Evolutionary conservation across 1,284 basidiomycete genomes (phyloP).

Genomic region (Malassezia nana): DNA sequence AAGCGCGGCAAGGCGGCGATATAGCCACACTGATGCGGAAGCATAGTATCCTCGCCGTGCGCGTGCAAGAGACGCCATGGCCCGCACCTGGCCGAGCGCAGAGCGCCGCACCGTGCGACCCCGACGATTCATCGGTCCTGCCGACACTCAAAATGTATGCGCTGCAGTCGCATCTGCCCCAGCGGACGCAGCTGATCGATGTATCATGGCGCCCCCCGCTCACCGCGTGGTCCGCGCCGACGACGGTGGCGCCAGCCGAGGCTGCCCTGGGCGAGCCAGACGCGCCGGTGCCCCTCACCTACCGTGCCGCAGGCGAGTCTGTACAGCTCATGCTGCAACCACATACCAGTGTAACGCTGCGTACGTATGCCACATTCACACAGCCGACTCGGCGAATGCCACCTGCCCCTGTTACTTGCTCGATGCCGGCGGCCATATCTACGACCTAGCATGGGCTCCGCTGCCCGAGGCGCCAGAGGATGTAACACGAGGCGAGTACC

Average conservation of each 20-base stretch:
- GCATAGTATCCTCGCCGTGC: conserved; percentile 21
- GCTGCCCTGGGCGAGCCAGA: not conserved
- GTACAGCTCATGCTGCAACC: not conserved
- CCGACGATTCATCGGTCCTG: not conserved
- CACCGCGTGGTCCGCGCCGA: not conserved
- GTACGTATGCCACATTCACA: not conserved
- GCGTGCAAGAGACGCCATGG: conserved; percentile 18
- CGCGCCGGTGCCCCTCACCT: not conserved
- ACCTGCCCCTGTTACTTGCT: not conserved
- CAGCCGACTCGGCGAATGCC: not conserved
- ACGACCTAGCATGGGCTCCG: conserved; percentile 15
- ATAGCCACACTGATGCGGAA: conserved; percentile 26
- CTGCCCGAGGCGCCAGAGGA: not conserved
- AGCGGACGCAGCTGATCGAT: conserved; percentile 1
- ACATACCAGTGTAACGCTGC: not conserved
- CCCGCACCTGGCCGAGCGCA: not conserved
- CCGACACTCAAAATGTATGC: not conserved
- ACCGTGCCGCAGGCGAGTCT: not conserved
- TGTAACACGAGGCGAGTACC: conserved; percentile 2
- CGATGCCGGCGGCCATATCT: conserved; percentile 11
- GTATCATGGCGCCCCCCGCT: conserved; percentile 1
- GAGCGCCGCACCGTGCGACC: not conserved
- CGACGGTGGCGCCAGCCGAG: not conserved
- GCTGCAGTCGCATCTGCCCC: not conserved
- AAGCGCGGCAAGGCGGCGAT: conserved; percentile 25